A percentile compares a stretch with the other conserved stretches of the same genome.
These are phyloP conservation scores for Lentinus polychrous DNA, from an alignment of 1,284 basidiomycete genomes.

Conservation along the genomic window DNA sequence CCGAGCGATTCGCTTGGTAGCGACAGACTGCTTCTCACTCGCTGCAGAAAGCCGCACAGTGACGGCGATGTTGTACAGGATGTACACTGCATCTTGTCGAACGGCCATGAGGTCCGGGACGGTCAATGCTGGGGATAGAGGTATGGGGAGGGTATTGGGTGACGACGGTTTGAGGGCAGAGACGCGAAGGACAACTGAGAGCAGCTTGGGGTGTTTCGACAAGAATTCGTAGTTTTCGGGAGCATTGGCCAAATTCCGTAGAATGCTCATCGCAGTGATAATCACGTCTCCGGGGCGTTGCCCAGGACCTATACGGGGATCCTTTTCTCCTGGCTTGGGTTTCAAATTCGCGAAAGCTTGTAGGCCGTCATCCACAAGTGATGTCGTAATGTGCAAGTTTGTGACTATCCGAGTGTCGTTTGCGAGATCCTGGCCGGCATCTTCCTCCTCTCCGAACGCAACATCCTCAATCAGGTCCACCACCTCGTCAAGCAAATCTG, in stretches of 20 bases:
- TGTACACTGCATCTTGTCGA: conserved; percentile 74
- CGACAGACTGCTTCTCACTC: not conserved
- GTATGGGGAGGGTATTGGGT: conserved; percentile 31
- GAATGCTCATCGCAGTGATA: conserved; percentile 69
- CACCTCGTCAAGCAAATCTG: conserved; percentile 82
- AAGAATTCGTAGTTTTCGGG: conserved; percentile 70
- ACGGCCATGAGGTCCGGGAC: conserved; percentile 66
- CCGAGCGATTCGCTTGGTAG: conserved; percentile 37
- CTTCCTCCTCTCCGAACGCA: conserved; percentile 58
- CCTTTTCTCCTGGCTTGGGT: conserved; percentile 39
- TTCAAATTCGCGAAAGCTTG: conserved; percentile 52
- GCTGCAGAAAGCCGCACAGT: conserved; percentile 40
- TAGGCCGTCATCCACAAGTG: conserved; percentile 49
- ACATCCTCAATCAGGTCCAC: conserved; percentile 83
- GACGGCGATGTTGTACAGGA: conserved; percentile 62
- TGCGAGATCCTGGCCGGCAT: conserved; percentile 26
- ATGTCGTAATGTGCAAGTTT: conserved; percentile 56
- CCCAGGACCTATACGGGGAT: conserved; percentile 40
- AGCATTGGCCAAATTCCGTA: conserved; percentile 80
- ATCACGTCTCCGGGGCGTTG: conserved; percentile 67
- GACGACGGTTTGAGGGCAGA: conserved; percentile 39
- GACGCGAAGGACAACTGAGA: conserved; percentile 67
- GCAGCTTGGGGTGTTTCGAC: conserved; percentile 55
- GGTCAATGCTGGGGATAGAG: conserved; percentile 52
- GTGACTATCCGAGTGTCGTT: conserved; percentile 38